Base-by-base conservation (phyloP, 148 eudicot genomes). In the Vaccinium darrowii region DNA sequence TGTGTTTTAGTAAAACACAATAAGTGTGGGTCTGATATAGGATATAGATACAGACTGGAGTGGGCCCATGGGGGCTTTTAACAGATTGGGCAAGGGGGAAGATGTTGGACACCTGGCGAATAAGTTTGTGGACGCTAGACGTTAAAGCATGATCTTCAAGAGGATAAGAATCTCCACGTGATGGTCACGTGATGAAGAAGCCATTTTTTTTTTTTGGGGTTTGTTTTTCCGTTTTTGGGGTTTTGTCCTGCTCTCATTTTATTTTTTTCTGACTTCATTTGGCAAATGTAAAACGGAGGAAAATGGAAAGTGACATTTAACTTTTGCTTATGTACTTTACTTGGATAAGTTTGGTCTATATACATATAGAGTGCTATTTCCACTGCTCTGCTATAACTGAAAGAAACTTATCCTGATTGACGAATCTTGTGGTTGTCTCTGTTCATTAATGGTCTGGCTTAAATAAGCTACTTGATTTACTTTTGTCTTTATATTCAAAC, bases 31-130 rank as follows among this genome's bases (percentile, higher is more conserved):
- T 27, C 4, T 2, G 13, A 9, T 67, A n/a, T 25, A 65, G 7
- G 25, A 63, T 60, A 60, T 60, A 60, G 19, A 9, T 52, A 52
- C 54, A 52, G 18, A 60, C n/a, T 15, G n/a, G 49, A 16, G 54
- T 49, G 62, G 78, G 86, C 53, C 83, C 83, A 12, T 33, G 4
- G 3, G 1, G 76, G 27, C 19, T 51, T 15, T 8, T 27, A 18
- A 19, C n/a, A 14, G 60, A 50, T 71, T 10, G 62, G 33, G 47
- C 82, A 76, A 82, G 62, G 57, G 85, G 63, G 62, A 78, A 63
- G 87, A 82, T 43, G 76, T 76, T 65, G 85, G 78, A 82, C 87
- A 86, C 77, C 62, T 63, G 87, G 84, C 81, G 78, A 82, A 82
- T 76, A 82, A 77, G 18, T 81, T 60, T 76, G 51, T 79, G 80